phyloP scores from a whole-genome alignment of 2,329 filamentous ascomycete genomes.

The Phoma sp. region DNA sequence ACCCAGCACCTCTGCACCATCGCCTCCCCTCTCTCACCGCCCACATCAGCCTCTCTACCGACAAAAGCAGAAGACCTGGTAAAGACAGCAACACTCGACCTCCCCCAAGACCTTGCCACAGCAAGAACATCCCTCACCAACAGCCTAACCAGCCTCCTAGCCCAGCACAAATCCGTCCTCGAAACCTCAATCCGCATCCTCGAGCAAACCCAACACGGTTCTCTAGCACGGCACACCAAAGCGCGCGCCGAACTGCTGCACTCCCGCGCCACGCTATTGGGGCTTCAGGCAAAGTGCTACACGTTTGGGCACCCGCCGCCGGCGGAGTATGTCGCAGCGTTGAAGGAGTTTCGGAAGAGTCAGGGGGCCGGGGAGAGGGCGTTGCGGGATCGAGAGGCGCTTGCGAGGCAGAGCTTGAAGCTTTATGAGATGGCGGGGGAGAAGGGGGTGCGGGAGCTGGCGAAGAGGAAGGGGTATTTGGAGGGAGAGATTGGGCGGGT shows the following conservation, averaged over 20 bases:
- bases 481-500: slow-evolving; percentile 44
- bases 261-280: slow-evolving; percentile 51
- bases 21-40: slow-evolving; percentile 28
- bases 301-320: slow-evolving; percentile 36
- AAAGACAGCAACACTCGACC: slow-evolving; percentile 16
- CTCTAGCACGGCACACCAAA: slow-evolving; percentile 49
- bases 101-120: slow-evolving; percentile 34
- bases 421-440: slow-evolving; percentile 45
- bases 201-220: slow-evolving; percentile 57
- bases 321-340: slow-evolving; percentile 31
- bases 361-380: slow-evolving; percentile 38
- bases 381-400: slow-evolving; percentile 40
- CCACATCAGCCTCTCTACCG: slow-evolving; percentile 19
- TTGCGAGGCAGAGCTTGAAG: slow-evolving; percentile 44
- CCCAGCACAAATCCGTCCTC: slow-evolving; percentile 47
- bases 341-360: slow-evolving; percentile 42
- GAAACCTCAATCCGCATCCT: slow-evolving; percentile 51
- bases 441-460: slow-evolving; percentile 49
- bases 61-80: slow-evolving; percentile 18
- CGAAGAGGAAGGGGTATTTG: slow-evolving; percentile 48
- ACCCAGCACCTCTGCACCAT: slow-evolving; percentile 44
- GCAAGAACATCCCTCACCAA: slow-evolving; percentile 45
- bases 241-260: slow-evolving; percentile 53
- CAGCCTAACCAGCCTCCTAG: slow-evolving; percentile 41
- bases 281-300: slow-evolving; percentile 49